Evolutionary conservation across 208 protist species (phyloP), one percentile per base, ranked within the genome.

Genomic region (Leishmania turanica): DNA sequence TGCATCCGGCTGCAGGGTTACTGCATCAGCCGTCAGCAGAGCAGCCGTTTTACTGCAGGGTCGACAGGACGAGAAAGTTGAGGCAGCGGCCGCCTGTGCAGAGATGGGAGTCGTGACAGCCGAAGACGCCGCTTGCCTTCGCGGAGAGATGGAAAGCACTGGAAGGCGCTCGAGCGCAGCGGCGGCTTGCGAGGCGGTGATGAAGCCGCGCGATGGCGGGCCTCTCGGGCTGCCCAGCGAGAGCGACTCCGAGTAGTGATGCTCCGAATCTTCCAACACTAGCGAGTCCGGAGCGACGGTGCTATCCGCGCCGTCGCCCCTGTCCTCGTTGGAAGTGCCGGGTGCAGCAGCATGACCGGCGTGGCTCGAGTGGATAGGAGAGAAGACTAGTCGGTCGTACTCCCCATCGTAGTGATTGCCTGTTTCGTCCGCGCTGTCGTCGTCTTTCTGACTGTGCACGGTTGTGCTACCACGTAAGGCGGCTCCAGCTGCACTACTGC

Each of bases 371-470:
- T 51, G 17, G 40, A 54, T 40, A n/a, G 47, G 40, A 42, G 64
- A 71, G 64, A 79, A 79, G 19, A 79, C 27, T 9, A 79, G 76
- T 47, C 76, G 76, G 60, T 72, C 76, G 62, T 79, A 79, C 42
- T 71, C 76, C 37, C 60, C 76, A 42, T 34, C n/a, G 76, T 71
- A 79, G 64, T 51, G 76, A 13, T 34, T 19, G 54, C 47, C 56
- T 24, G 8, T 8, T 54, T 66, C 74, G 24, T 64, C 54, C 11
- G 19, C n/a, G 31, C 31, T 76, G 72, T 37, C 40, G 51, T 24
- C 13, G 47, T 62, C 17, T 17, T 2, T 27, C 15, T 13, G 72
- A 31, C 72, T 40, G n/a, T n/a, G 49, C 51, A 1, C 51, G 42
- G n/a, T 31, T 13, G 8, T 47, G 51, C 7, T 17, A 62, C 31